Base-by-base conservation (phyloP, 306 rosid species). In the Quillaja saponaria region DNA sequence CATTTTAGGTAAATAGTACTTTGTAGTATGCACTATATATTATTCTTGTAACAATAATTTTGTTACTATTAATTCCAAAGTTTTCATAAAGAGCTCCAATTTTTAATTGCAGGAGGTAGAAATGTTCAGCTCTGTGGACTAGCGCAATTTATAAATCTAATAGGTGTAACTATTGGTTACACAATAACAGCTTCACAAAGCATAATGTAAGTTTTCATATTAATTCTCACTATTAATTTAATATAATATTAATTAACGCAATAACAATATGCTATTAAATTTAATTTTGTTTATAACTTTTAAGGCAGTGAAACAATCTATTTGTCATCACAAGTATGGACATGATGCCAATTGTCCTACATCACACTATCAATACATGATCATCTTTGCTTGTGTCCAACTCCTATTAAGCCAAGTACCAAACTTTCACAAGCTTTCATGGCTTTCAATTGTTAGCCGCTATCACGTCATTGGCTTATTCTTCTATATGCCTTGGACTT, bases 181-280 rank as follows among this genome's bases (percentile, higher is more conserved):
- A 88, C 95, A 0, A 81, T 92, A 52, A 94, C 96, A 17, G 85
- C 96, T 47, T 84, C 95, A 58, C 88, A 84, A 58, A 88, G 96
- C 68, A 89, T 89, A 90, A 89, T 86, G 98, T 92, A 56, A 78
- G 95, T 78, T 21, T 28, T 6, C 6, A 13, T 39, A 39, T 39
- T 8, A 39, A 39, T 2, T 8, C 7, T 39, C 5, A 39, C 44
- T 39, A 25, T 6, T 39, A 8, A 39, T 39, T 39, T 12, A 39
- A 39, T 39, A 8, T 37, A 37, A 5, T 37, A 37, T 37, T n/a
- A n/a, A n/a, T n/a, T n/a, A n/a, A n/a, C n/a, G n/a, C 31, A 25
- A 25, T 25, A 4, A 25, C 4, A 1, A 25, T 25, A 25, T 25
- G 4, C 4, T 25, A 25, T 25, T 25, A 4, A 25, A 25, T 25